Percentiles rank a stretch among this genome's conserved stretches.
Conservation (phyloP, 345 rosid species). For the Corchorus capsularis region DNA sequence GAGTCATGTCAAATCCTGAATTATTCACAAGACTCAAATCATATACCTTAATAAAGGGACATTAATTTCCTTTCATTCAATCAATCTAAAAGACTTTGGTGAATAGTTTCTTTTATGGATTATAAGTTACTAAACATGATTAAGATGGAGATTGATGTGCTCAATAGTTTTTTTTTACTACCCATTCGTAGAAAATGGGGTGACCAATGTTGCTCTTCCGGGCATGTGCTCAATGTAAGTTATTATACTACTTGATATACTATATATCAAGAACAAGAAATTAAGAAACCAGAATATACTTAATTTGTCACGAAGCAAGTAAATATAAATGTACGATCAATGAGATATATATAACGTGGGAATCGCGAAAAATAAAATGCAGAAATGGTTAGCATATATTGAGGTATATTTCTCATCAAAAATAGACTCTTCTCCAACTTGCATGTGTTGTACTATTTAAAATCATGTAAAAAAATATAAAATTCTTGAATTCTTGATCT, state of each 20-base stretch:
- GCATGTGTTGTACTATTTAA: not conserved
- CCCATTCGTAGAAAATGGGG: no score
- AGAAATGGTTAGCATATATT: not conserved
- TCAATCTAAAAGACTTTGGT: no score
- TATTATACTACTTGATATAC: not conserved
- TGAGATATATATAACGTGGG: not conserved
- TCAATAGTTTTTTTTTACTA: no score
- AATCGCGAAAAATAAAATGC: not conserved
- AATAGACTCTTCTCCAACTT: not conserved
- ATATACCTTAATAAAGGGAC: no score
- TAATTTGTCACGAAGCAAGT: not conserved
- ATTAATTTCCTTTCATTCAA: no score
- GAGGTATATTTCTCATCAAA: no score
- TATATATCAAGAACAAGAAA: not conserved
- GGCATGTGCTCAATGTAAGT: not conserved
- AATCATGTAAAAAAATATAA: not conserved
- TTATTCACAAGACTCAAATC: no score
- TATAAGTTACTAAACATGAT: not conserved
- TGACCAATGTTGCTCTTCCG: no score
- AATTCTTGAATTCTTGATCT: not conserved
- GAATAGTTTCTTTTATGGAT: not conserved
- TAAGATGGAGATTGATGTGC: not conserved
- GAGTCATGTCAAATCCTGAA: no score
- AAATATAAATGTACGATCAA: not conserved
- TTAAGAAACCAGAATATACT: no score